Evolutionary conservation across 768 basidiomycete species (phyloP).

Genomic region (Leccinellum luteum): DNA sequence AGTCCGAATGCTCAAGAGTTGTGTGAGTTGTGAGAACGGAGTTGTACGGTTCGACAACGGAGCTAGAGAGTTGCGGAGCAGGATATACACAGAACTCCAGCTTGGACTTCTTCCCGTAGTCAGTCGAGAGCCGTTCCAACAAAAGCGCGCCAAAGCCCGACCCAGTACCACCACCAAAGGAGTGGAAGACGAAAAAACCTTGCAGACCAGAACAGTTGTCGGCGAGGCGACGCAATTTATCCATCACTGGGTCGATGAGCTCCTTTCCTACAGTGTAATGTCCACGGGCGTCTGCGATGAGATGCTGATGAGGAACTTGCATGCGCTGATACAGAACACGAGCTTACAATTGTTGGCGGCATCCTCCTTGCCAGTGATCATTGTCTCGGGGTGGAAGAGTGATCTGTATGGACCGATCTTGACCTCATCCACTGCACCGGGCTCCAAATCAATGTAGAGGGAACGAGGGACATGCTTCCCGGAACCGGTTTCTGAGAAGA

Average conservation of each 20-base stretch:
- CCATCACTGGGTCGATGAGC: conserved; percentile 94
- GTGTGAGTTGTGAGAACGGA: conserved; percentile 97
- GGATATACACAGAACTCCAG: conserved; percentile 98
- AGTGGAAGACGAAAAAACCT: conserved; percentile 99
- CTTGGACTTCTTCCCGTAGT: conserved; percentile 99
- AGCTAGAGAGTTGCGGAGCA: conserved; percentile 90
- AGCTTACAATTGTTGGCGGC: conserved; percentile 97
- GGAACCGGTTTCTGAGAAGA: conserved; percentile 93
- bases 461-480: conserved; percentile 97
- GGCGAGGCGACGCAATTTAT: conserved; percentile 93
- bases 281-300: conserved; percentile 82
- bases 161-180: conserved; percentile 99
- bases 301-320: conserved; percentile 8
- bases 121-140: conserved; percentile 93
- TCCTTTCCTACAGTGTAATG: conserved; percentile 99
- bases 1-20: conserved; percentile 99
- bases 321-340: background rate
- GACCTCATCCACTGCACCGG: conserved; percentile 94
- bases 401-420: conserved; percentile 88
- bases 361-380: conserved; percentile 98
- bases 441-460: conserved; percentile 94
- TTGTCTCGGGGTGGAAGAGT: conserved; percentile 96
- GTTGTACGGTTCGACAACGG: conserved; percentile 99
- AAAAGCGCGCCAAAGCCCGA: conserved; percentile 98
- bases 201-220: conserved; percentile 98